Base-by-base conservation (phyloP, 2,329 filamentous ascomycete genomes). In the Penicillium thymicola region DNA sequence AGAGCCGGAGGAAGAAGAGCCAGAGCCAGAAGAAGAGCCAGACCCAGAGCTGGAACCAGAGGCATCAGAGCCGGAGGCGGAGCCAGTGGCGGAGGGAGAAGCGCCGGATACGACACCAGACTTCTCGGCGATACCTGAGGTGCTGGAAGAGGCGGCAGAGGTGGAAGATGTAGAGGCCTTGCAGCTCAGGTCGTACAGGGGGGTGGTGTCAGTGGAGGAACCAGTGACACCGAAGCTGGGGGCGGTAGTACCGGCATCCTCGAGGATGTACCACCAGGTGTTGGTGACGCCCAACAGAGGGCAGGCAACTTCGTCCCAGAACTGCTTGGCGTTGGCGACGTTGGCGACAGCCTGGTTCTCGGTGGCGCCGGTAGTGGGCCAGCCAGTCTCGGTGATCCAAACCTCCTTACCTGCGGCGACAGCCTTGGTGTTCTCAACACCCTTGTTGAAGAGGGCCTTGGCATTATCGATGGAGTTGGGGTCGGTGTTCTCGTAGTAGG, bases 381-480 rank as follows among this genome's bases (percentile, higher is more conserved):
- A 94, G 62, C 92, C 92, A 16, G 90, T 94, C 81, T 96, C 91
- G 28, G 91, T 94, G 60, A 95, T 82, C 89, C 89, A 94, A 65
- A 95, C 83, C 18, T 83, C 79, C 81, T 92, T 93, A 69, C 83
- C 84, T 36, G 81, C 78, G 36, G 84, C 81, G 43, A 79, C 86
- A 16, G 70, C 75, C 60, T 82, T 73, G 34, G 88, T 89, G 57
- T 81, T 79, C 48, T 80, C 75, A 38, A 89, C 79, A 16, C 90
- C 86, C 14, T 82, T 79, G 68, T 86, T 79, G 79, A 95, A 94
- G 49, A 92, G 83, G 18, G 73, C 66, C 68, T 84, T 83, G 66
- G 81, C 87, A 60, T 85, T 80, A 1, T 78, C 79, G 67, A 95
- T 86, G 66, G 75, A 75, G 78, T 92, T 92, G 67, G 78, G 66